These are phyloP conservation scores for Sphagnum magellanicum DNA, from an alignment of 228 moss, liverwort and hornwort genomes.

Conservation along the genomic window DNA sequence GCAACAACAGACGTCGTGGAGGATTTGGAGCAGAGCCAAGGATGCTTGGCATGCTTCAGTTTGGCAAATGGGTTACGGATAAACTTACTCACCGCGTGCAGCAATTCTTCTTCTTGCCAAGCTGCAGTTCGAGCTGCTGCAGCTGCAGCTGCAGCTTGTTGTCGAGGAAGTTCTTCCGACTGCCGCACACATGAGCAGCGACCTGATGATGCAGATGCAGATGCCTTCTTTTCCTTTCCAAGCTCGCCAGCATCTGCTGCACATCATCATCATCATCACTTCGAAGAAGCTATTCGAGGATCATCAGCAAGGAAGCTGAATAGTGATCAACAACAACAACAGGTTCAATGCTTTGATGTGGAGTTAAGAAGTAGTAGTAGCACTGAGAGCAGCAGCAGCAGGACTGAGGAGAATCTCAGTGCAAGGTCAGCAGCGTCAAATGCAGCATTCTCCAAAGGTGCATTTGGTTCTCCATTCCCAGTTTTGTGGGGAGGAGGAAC, in stretches of 20 bases:
- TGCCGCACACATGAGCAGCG: background rate
- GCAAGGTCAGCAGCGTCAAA: no score
- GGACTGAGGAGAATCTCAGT: slow-evolving; percentile 4
- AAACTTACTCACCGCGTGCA: no score
- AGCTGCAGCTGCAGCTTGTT: background rate
- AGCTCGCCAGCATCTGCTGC: slow-evolving; percentile 29
- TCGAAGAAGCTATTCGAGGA: slow-evolving; percentile 1
- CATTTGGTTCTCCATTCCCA: slow-evolving; percentile 40
- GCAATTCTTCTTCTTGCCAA: no score
- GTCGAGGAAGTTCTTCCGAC: background rate
- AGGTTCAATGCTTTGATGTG: slow-evolving; percentile 5
- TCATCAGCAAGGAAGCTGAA: slow-evolving; percentile 9
- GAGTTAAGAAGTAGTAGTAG: slow-evolving; percentile 5
- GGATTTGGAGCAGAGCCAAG: background rate
- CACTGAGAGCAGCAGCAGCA: slow-evolving; percentile 24
- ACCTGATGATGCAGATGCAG: slow-evolving; percentile 18
- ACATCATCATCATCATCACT: slow-evolving; percentile 30
- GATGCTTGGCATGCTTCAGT: background rate
- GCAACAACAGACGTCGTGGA: background rate
- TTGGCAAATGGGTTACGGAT: background rate
- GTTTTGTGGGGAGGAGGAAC: background rate
- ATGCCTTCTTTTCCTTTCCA: slow-evolving; percentile 37
- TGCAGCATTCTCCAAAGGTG: slow-evolving; percentile 23
- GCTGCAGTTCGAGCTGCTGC: no score
- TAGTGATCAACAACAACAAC: background rate